These are phyloP conservation scores for Chaetothyriales sp. DNA, from an alignment of 2,329 filamentous ascomycete species.

Conservation along the genomic window DNA sequence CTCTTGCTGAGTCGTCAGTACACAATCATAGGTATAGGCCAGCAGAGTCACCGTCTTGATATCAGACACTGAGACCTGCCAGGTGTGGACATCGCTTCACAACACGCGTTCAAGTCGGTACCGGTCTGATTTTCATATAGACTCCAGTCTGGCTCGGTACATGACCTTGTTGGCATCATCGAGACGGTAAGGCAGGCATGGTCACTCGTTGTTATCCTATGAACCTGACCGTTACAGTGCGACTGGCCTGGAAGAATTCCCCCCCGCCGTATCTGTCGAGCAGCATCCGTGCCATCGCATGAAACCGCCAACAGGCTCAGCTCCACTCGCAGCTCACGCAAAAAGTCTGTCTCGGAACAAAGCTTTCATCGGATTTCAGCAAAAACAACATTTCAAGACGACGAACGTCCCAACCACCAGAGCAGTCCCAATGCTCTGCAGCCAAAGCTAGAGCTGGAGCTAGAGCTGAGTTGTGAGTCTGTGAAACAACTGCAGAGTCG, in stretches of 20 bases:
- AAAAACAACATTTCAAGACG: not conserved
- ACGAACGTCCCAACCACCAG: not conserved
- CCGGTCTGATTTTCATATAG: not conserved
- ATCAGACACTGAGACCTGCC: not conserved
- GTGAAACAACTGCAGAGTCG: not conserved
- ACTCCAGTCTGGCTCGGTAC: conserved; percentile 3
- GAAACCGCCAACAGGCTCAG: conserved; percentile 7
- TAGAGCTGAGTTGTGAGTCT: not conserved
- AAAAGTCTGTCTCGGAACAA: conserved; percentile 2
- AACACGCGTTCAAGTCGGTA: not conserved
- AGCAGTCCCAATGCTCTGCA: not conserved
- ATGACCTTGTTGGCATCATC: conserved; percentile 7
- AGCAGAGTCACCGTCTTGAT: not conserved
- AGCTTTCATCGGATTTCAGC: not conserved
- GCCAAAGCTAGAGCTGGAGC: not conserved
- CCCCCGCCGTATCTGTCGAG: conserved; percentile 1
- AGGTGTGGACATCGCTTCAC: not conserved
- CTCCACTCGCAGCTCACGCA: conserved; percentile 6
- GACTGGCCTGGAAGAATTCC: conserved; percentile 6
- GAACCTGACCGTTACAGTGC: conserved; percentile 4
- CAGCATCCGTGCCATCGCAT: conserved; percentile 6
- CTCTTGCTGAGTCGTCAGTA: not conserved
- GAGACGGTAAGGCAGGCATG: conserved; percentile 6
- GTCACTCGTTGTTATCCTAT: not conserved
- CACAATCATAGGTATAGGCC: not conserved